phyloP scores from a whole-genome alignment of 441 rosid species.

The Corymbia citriodora region DNA sequence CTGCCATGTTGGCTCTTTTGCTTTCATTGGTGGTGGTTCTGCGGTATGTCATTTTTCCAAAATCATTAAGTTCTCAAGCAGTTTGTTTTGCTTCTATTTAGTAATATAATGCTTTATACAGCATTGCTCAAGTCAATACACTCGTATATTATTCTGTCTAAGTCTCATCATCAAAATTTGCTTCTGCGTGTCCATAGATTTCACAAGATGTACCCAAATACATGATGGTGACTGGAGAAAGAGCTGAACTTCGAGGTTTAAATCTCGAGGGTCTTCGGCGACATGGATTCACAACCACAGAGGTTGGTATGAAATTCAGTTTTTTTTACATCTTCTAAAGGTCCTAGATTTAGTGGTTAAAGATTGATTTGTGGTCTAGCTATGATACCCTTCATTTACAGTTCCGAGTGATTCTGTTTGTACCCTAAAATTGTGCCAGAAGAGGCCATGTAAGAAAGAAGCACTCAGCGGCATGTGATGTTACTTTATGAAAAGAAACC shows the following conservation, averaged over 20 bases:
- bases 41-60: conserved; percentile 49
- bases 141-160: neutral
- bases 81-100: neutral
- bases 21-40: conserved; percentile 93
- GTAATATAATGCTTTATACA: neutral
- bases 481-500: neutral
- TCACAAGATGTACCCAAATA: conserved; percentile 93
- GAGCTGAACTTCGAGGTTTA: conserved; percentile 88
- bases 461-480: neutral
- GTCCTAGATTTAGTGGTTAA: neutral
- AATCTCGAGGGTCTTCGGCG: conserved; percentile 88
- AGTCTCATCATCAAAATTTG: neutral
- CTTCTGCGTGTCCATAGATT: conserved; percentile 38
- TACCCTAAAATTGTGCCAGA: neutral
- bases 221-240: conserved; percentile 88
- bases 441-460: neutral
- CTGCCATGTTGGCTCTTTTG: conserved; percentile 69
- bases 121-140: neutral
- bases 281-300: conserved; percentile 54
- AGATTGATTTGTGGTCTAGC: neutral
- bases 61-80: neutral
- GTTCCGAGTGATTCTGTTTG: neutral
- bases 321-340: neutral
- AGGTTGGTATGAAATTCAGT: conserved; percentile 31
- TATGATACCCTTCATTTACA: neutral